Base-by-base conservation (phyloP, 2,329 filamentous ascomycete species). In the Peltaster fructicola region DNA sequence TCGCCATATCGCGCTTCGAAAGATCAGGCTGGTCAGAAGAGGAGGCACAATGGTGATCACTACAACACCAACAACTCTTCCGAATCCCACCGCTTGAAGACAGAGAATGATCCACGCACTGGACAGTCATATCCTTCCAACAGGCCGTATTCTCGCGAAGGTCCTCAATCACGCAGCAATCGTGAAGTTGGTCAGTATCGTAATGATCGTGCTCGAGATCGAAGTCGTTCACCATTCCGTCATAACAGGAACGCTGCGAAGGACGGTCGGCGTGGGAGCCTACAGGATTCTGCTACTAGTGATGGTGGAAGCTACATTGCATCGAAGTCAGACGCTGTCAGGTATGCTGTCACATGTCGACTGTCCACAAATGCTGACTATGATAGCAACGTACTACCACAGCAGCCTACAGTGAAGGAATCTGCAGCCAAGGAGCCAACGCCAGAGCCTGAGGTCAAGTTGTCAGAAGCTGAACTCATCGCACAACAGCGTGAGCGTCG, bases 381-480 rank as follows among this genome's bases (percentile, higher is more conserved):
- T 13, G 16, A 8, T 17, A 17, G 20, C 27, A 17, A 24, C 19
- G 15, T 7, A 8, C 8, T n/a, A 10, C 18, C n/a, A 3, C 28
- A 22, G n/a, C 24, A 31, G 20, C 24, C 14, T 25, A 25, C 22
- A 15, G 12, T 13, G 13, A 20, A 11, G n/a, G 13, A 26, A 7
- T 10, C 54, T 30, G 58, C 65, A 32, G 58, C 53, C 36, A 57
- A 64, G 32, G 62, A 66, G 35, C 56, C 63, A 28, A 60, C 70
- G 20, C 32, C 29, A 8, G 30, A 44, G 16, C 28, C 40, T 13
- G 30, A 38, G 38, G 61, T 65, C n/a, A 47, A 81, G 38, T 29
- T 47, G 9, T 76, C 90, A 48, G 78, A 90, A 55, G 77, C 76
- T 33, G 73, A 77, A 37, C 64, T 85, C 43, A 77, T 92, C 41